Evolutionary conservation across 495 filamentous ascomycete species (phyloP), one percentile per base, ranked within the genome.

Genomic region (Bacidia gigantensis): DNA sequence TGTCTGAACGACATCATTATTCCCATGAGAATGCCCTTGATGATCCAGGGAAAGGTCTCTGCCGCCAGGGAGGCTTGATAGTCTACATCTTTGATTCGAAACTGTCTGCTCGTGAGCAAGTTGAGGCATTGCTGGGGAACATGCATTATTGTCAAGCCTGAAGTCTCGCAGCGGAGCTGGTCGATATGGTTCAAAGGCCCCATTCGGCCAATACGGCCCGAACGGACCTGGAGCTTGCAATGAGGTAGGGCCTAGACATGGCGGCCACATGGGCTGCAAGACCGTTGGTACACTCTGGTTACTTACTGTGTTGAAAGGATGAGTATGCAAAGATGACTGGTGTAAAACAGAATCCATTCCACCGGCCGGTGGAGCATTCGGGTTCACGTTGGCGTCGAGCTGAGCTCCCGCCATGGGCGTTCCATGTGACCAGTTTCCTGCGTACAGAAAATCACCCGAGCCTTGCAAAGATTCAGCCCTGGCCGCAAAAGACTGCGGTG

Each of bases 141-240:
- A 35, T 7, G 29, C 5, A 35, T 14, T 14, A 35, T 35, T 35
- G 14, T 64, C 62, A 46, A 67, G 79, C n/a, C 75, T 72, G 3
- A 76, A 66, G 66, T 83, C 80, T 43, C 78, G 71, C 55, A 84
- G 60, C 21, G 82, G 76, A 23, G 82, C 75, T 46, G 82, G 82
- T 52, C 79, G 69, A 66, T 85, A 87, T n/a, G 85, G 84, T 25
- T 83, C 81, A 59, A 81, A 81, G 12, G 73, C 80, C 3, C 83
- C 82, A 66, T 94, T 81, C 11, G 81, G 80, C 85, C 85, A 92
- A 57, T 84, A 83, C 14, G 82, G 78, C 2, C 85, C 86, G 64
- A 79, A 85, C 14, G 83, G 77, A 2, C 80, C 81, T 32, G 77
- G 79, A 26, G 80, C 80, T 53, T 86, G 86, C 17, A 83, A 83